Evolutionary conservation across 1,284 basidiomycete genomes (phyloP).

Genomic region (Pholiota adiposa): DNA sequence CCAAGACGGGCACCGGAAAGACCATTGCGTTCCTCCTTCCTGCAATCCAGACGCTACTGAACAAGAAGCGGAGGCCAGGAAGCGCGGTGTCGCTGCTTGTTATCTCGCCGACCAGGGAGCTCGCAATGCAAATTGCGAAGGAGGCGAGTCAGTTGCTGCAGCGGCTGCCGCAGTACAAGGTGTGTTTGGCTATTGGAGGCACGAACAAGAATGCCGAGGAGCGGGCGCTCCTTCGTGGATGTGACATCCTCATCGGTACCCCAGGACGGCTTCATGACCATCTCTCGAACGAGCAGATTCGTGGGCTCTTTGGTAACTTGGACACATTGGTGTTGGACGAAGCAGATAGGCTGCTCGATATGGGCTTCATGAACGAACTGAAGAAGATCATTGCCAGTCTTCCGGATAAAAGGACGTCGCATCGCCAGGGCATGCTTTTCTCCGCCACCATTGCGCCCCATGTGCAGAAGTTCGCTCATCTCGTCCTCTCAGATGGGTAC

Average conservation of each 20-base stretch:
- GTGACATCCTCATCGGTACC: constrained; percentile 87
- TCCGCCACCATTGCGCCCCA: constrained; percentile 59
- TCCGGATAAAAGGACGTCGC: constrained; percentile 1
- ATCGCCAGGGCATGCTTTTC: constrained; percentile 80
- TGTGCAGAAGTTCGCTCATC: constrained; percentile 27
- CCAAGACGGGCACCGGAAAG: constrained; percentile 50
- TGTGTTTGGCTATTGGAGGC: constrained; percentile 51
- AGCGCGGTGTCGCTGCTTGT: constrained; percentile 57
- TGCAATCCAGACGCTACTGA: constrained; percentile 74
- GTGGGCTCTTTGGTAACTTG: constrained; percentile 49
- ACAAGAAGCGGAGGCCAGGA: constrained; percentile 20
- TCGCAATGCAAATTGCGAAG: constrained; percentile 70
- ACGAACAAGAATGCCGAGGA: constrained; percentile 41
- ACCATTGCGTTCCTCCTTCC: constrained; percentile 91
- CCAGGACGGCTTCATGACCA: constrained; percentile 89
- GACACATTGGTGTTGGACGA: constrained; percentile 90
- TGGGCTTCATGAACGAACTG: constrained; percentile 66
- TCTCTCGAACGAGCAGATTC: constrained; percentile 49
- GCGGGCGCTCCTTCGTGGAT: constrained; percentile 29
- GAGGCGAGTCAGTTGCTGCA: constrained; percentile 80
- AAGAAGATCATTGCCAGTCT: constrained; percentile 10
- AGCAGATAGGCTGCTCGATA: constrained; percentile 88
- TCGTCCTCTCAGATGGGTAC: constrained; percentile 37
- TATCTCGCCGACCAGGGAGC: constrained; percentile 86
- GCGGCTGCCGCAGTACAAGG: constrained; percentile 44